phyloP scores from a whole-genome alignment of 2,329 filamentous ascomycete species.

The Fusarium incarnatum region DNA sequence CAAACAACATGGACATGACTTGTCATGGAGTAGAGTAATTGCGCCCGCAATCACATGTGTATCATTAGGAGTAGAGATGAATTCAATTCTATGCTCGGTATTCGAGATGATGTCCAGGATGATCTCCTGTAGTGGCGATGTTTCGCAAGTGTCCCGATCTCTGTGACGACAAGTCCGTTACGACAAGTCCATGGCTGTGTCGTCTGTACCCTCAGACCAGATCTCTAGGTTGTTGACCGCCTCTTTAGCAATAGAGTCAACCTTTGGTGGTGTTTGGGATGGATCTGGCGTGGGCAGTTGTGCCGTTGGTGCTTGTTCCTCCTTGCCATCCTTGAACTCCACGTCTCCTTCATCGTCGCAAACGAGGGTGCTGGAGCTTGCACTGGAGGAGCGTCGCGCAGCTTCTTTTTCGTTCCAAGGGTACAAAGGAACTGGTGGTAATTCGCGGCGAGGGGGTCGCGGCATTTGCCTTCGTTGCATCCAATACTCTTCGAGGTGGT shows the following conservation, averaged over 20 bases:
- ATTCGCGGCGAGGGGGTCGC: background rate
- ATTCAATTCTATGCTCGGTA: slow-evolving; percentile 10
- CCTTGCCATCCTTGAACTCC: background rate
- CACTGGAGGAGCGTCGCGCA: background rate
- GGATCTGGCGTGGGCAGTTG: background rate
- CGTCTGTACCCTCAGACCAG: background rate
- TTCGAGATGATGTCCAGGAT: slow-evolving; percentile 3
- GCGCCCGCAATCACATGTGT: slow-evolving; percentile 23
- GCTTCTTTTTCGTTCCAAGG: background rate
- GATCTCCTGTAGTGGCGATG: background rate
- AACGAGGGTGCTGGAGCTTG: background rate
- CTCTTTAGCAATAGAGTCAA: background rate
- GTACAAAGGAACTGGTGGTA: slow-evolving; percentile 25
- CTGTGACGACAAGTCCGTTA: slow-evolving; percentile 5
- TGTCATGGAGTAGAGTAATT: slow-evolving; percentile 8
- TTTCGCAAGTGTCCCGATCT: slow-evolving; percentile 5
- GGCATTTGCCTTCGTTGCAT: background rate
- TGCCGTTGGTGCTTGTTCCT: background rate
- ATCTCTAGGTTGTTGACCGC: background rate
- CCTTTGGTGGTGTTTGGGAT: background rate
- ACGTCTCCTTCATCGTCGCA: background rate
- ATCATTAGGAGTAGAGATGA: background rate
- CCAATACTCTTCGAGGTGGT: slow-evolving; percentile 3
- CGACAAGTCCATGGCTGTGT: background rate
- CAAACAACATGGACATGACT: background rate